phyloP scores from a whole-genome alignment of 2,329 filamentous ascomycete species.

The Penicillium fuscoglaucum region DNA sequence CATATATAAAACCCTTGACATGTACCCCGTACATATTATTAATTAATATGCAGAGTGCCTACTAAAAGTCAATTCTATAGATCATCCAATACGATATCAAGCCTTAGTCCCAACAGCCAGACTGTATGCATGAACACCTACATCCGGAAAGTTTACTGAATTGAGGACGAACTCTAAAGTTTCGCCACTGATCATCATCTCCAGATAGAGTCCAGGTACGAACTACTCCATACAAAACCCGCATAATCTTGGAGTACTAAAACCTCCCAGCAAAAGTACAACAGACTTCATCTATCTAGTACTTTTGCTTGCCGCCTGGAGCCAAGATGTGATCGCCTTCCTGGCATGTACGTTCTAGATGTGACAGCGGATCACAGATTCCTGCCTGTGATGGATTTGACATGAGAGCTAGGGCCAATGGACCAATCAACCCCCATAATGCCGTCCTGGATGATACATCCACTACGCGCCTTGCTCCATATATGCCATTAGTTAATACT shows the following conservation, averaged over 20 bases:
- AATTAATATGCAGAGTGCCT: background rate
- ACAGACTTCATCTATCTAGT: background rate
- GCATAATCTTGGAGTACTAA: background rate
- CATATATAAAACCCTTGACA: background rate
- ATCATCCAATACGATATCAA: background rate
- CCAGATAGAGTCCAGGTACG: background rate
- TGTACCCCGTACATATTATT: background rate
- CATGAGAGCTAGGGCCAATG: background rate
- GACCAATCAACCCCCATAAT: constrained; percentile 12
- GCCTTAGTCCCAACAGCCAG: background rate
- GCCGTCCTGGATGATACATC: constrained; percentile 5
- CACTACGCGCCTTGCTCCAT: background rate
- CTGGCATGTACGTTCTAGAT: constrained; percentile 10
- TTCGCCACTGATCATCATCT: constrained; percentile 7
- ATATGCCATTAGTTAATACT: background rate
- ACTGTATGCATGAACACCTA: constrained; percentile 1
- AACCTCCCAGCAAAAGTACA: constrained; percentile 17
- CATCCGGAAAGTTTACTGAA: background rate
- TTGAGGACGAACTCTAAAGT: constrained; percentile 1
- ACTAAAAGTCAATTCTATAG: constrained; percentile 2
- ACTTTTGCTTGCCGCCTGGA: constrained; percentile 18
- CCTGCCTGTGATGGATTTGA: constrained; percentile 11
- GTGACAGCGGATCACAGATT: constrained; percentile 19
- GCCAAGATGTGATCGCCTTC: constrained; percentile 10
- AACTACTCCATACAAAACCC: background rate